A percentile compares a stretch with the other conserved stretches of the same genome.
These are phyloP conservation scores for Solanum megistacrolobum DNA, from an alignment of 257 asterid genomes.

Conservation along the genomic window DNA sequence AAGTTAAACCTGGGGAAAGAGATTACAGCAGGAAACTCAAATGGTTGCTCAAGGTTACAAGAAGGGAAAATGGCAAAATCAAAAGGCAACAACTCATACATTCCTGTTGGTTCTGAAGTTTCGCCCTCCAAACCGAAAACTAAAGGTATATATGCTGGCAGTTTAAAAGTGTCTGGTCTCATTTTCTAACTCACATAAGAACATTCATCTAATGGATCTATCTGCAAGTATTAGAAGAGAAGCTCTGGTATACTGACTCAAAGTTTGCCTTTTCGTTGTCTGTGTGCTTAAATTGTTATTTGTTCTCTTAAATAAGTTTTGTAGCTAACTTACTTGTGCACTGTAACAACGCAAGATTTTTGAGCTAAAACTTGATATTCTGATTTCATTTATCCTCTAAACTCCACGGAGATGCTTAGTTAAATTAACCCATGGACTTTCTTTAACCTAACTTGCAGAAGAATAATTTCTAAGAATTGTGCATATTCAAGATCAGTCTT, in stretches of 20 bases:
- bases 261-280: neutral
- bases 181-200: neutral
- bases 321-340: neutral
- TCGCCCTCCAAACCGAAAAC: neutral
- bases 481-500: neutral
- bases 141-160: constrained; percentile 5
- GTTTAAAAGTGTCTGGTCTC: neutral
- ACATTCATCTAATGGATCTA: neutral
- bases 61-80: neutral
- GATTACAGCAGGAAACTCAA: neutral
- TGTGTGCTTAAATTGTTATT: neutral
- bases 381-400: neutral
- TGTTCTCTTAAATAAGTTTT: neutral
- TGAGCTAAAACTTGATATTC: neutral
- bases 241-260: neutral
- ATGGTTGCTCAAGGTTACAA: constrained; percentile 1
- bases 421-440: neutral
- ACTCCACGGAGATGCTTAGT: neutral
- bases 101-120: neutral
- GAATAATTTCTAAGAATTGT: neutral
- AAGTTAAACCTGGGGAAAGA: constrained; percentile 9
- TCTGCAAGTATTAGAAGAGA: neutral
- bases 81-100: neutral
- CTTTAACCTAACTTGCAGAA: neutral
- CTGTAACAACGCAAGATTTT: neutral